phyloP scores from a whole-genome alignment of 495 filamentous ascomycete genomes.

The Aspergillus cristatus region DNA sequence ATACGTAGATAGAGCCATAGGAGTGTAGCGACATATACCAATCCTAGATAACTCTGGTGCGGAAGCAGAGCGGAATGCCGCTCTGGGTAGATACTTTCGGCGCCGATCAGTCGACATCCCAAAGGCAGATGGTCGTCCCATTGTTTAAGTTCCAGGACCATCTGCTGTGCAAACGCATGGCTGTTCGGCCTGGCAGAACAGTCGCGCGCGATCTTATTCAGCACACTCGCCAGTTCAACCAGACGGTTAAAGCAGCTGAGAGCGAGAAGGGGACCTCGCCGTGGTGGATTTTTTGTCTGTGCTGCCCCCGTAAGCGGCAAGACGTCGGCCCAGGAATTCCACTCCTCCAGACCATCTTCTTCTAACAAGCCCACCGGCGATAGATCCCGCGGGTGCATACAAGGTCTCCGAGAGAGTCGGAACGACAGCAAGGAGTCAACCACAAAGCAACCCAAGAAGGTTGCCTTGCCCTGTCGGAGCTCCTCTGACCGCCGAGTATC shows the following conservation, averaged over 20 bases:
- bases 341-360: slow-evolving; percentile 63
- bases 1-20: slow-evolving; percentile 36
- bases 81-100: slow-evolving; percentile 36
- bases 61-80: slow-evolving; percentile 35
- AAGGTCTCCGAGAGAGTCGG: slow-evolving; percentile 42
- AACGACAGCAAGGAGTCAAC: slow-evolving; percentile 56
- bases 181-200: slow-evolving; percentile 21
- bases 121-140: slow-evolving; percentile 35
- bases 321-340: slow-evolving; percentile 59
- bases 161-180: slow-evolving; percentile 30
- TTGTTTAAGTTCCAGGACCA: slow-evolving; percentile 30
- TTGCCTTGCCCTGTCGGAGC: slow-evolving; percentile 37
- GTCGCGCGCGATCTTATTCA: slow-evolving; percentile 35
- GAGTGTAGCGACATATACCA: slow-evolving; percentile 38
- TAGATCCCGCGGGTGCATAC: slow-evolving; percentile 43
- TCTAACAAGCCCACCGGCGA: slow-evolving; percentile 35
- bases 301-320: slow-evolving; percentile 28
- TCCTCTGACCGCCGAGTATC: slow-evolving; percentile 27
- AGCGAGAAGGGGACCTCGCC: slow-evolving; percentile 44
- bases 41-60: slow-evolving; percentile 39
- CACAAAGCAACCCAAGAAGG: slow-evolving; percentile 54
- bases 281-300: slow-evolving; percentile 27
- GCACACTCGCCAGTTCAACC: slow-evolving; percentile 37
- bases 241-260: slow-evolving; percentile 56
- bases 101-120: slow-evolving; percentile 32